phyloP scores from a whole-genome alignment of 768 basidiomycete species.

The Chalciporus sphaerocephalus region DNA sequence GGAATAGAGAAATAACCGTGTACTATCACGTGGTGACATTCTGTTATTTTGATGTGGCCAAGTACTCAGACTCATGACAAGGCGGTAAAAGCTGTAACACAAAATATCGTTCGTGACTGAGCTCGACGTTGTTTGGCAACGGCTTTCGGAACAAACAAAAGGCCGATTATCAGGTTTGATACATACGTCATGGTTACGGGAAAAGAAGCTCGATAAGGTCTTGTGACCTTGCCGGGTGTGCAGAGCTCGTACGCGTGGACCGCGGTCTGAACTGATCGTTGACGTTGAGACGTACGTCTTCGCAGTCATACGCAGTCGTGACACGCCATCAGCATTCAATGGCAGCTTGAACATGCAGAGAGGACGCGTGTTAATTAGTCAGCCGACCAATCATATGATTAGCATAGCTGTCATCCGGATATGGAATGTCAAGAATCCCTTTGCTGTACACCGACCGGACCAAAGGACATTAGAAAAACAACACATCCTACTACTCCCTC shows the following conservation, averaged over 20 bases:
- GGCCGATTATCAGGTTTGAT: conserved; percentile 7
- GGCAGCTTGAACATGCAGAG: conserved; percentile 11
- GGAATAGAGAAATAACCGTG: too few species aligned
- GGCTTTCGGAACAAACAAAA: conserved; percentile 10
- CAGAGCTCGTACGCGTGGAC: too few species aligned
- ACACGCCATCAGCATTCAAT: too few species aligned
- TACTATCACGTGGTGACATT: too few species aligned
- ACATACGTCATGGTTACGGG: not conserved
- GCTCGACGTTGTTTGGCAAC: conserved; percentile 20
- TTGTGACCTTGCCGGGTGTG: too few species aligned
- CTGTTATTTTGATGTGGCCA: too few species aligned
- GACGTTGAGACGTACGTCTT: not conserved
- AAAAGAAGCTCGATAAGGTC: not conserved
- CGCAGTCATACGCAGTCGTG: too few species aligned
- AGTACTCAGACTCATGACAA: too few species aligned
- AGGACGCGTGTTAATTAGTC: conserved; percentile 21
- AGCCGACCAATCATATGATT: conserved; percentile 30
- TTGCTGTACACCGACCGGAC: conserved; percentile 7
- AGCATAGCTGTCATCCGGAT: conserved; percentile 15
- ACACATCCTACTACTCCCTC: not conserved
- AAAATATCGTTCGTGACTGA: too few species aligned
- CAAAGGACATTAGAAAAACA: conserved; percentile 1
- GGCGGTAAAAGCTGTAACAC: too few species aligned
- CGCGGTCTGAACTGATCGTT: too few species aligned
- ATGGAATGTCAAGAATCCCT: conserved; percentile 8